Evolutionary conservation across 768 basidiomycete genomes (phyloP).

Genomic region (Tricholoma saponaceum): DNA sequence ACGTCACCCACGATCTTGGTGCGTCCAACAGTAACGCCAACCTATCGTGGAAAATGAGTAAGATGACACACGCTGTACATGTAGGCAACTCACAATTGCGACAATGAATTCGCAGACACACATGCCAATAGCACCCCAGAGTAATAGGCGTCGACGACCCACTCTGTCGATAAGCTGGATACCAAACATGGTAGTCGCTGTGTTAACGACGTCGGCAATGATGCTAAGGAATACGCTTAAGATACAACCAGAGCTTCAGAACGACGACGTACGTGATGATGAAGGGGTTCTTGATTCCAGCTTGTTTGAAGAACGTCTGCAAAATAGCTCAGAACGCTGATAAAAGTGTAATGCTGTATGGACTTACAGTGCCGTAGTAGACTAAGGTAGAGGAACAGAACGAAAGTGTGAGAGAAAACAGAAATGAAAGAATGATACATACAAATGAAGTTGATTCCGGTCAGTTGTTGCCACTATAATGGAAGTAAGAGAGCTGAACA

Average conservation of each 20-base stretch:
- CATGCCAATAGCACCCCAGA: constrained; percentile 80
- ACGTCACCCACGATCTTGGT: too few relatives aligned
- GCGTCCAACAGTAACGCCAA: constrained; percentile 30
- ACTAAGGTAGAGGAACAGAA: constrained; percentile 19
- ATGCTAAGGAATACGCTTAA: constrained; percentile 24
- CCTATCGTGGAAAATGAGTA: constrained; percentile 22
- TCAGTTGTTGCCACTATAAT: constrained; percentile 60
- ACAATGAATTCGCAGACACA: constrained; percentile 70
- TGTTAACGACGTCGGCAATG: constrained; percentile 73
- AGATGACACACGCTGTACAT: constrained; percentile 20
- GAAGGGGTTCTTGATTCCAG: constrained; percentile 55
- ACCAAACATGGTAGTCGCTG: constrained; percentile 73
- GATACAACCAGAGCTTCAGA: background rate
- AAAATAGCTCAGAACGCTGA: constrained; percentile 36
- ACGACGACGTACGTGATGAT: constrained; percentile 40
- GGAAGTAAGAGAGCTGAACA: background rate
- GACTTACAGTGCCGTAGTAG: constrained; percentile 54
- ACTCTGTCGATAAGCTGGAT: constrained; percentile 79
- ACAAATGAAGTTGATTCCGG: constrained; percentile 62
- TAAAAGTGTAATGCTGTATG: constrained; percentile 26
- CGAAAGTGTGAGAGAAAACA: background rate
- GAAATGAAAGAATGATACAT: constrained; percentile 5
- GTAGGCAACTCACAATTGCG: constrained; percentile 35
- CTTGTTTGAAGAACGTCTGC: constrained; percentile 54
- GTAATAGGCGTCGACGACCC: constrained; percentile 77